Evolutionary conservation across 805 yeast genomes (phyloP).

Genomic region (Scheffersomyces stipitis): DNA sequence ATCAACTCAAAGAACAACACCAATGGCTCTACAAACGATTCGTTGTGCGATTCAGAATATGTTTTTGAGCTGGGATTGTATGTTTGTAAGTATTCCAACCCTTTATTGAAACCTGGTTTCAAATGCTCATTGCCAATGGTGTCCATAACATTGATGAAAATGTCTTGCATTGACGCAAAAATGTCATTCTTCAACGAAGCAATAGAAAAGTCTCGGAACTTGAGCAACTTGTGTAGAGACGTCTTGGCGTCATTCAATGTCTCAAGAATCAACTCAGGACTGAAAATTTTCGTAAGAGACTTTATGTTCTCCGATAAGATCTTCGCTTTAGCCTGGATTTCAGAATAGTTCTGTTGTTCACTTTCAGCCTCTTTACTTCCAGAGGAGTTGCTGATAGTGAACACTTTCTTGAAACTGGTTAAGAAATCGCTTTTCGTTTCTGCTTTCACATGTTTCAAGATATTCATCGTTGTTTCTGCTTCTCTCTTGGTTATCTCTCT

Average conservation of each 20-base stretch:
- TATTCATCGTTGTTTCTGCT: slow-evolving; percentile 45
- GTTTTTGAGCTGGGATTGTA: slow-evolving; percentile 59
- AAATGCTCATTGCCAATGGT: slow-evolving; percentile 72
- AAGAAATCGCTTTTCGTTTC: slow-evolving; percentile 35
- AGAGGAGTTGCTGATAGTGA: slow-evolving; percentile 14
- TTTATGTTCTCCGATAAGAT: slow-evolving; percentile 73
- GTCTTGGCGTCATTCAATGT: slow-evolving; percentile 67
- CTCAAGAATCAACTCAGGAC: slow-evolving; percentile 74
- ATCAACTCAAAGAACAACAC: slow-evolving; percentile 86
- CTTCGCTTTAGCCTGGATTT: slow-evolving; percentile 77
- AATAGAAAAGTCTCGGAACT: slow-evolving; percentile 34
- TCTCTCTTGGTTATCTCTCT: slow-evolving; percentile 41
- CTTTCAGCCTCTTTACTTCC: slow-evolving; percentile 1
- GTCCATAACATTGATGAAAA: slow-evolving; percentile 66
- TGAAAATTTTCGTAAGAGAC: slow-evolving; percentile 72
- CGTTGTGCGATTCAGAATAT: slow-evolving; percentile 24
- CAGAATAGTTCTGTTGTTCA: slow-evolving; percentile 45
- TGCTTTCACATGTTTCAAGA: slow-evolving; percentile 50
- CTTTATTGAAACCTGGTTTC: slow-evolving; percentile 81
- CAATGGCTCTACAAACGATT: slow-evolving; percentile 70
- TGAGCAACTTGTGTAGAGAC: slow-evolving; percentile 55
- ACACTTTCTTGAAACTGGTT: slow-evolving; percentile 23
- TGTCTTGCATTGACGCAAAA: slow-evolving; percentile 48
- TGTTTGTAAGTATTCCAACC: slow-evolving; percentile 63
- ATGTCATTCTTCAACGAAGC: slow-evolving; percentile 32